These are phyloP conservation scores for Phytophthora tentaculata DNA, from an alignment of 352 stramenopile genomes.

Conservation along the genomic window DNA sequence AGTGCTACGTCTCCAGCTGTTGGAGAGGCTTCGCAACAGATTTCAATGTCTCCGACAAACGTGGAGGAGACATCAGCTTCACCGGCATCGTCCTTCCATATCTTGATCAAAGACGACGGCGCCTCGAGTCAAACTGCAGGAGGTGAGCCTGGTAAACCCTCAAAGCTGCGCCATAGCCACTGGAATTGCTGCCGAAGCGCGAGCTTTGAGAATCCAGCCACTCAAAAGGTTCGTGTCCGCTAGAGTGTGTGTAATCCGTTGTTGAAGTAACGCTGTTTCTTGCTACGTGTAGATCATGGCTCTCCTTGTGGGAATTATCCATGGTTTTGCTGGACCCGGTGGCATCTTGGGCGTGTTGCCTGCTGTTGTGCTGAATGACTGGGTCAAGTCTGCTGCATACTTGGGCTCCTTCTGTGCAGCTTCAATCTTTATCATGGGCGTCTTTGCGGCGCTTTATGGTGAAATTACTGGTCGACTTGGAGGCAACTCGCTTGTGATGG, in stretches of 20 bases:
- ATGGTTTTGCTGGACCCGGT: constrained; percentile 87
- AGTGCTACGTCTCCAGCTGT: constrained; percentile 10
- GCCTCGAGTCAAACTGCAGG: constrained; percentile 9
- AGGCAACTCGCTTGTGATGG: constrained; percentile 57
- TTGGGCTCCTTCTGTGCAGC: constrained; percentile 89
- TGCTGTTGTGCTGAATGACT: constrained; percentile 50
- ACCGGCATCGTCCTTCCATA: constrained; percentile 31
- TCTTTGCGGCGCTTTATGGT: constrained; percentile 89
- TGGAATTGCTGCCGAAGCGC: constrained; percentile 41
- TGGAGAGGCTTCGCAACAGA: background rate
- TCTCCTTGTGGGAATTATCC: constrained; percentile 83
- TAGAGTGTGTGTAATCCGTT: background rate
- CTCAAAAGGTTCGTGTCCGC: constrained; percentile 35
- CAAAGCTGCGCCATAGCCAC: constrained; percentile 22
- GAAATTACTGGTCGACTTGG: constrained; percentile 65
- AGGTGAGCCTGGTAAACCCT: constrained; percentile 7
- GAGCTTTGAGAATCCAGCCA: constrained; percentile 59
- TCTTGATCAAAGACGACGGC: constrained; percentile 26
- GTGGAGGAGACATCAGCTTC: constrained; percentile 13
- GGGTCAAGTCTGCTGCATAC: constrained; percentile 78
- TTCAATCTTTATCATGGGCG: constrained; percentile 92
- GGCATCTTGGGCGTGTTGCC: constrained; percentile 89
- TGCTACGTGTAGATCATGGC: constrained; percentile 58
- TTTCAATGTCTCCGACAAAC: constrained; percentile 12
- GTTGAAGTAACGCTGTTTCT: constrained; percentile 9